These are phyloP conservation scores for Pestalotiopsis sp. DNA, from an alignment of 2,329 filamentous ascomycete species.

Conservation along the genomic window DNA sequence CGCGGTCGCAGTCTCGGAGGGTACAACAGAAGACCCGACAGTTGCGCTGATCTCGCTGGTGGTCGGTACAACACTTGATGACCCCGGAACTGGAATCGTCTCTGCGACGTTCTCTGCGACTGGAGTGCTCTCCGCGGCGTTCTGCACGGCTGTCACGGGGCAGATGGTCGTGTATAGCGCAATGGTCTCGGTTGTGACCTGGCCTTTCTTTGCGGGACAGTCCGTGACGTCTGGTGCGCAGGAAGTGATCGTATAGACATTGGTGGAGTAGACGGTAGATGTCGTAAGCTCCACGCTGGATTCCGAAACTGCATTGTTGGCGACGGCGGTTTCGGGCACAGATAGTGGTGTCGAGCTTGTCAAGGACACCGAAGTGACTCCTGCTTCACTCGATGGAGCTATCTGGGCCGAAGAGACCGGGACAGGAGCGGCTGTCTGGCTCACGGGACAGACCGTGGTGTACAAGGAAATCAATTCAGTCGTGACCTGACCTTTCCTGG, in stretches of 20 bases:
- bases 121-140: neutral
- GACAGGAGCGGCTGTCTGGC: neutral
- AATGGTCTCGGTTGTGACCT: conserved; percentile 25
- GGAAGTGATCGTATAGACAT: conserved; percentile 26
- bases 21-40: neutral
- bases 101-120: neutral
- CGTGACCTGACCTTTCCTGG: conserved; percentile 1
- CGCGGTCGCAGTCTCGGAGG: neutral
- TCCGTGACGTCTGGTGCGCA: conserved; percentile 20
- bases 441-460: conserved; percentile 2
- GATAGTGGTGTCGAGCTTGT: neutral
- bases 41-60: conserved; percentile 8
- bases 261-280: conserved; percentile 28
- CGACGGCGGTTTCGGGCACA: neutral
- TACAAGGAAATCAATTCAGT: conserved; percentile 1
- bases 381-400: neutral
- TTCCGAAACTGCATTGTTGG: neutral
- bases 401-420: neutral
- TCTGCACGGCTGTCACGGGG: conserved; percentile 23
- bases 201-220: conserved; percentile 15
- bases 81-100: conserved; percentile 4
- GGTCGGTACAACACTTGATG: conserved; percentile 3
- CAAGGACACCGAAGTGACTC: neutral
- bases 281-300: conserved; percentile 22
- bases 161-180: conserved; percentile 29